Percentiles rank a stretch among this genome's conserved stretches.
Evolutionary conservation across 2,329 filamentous ascomycete genomes (phyloP).

Genomic region (Xylariales sp.): DNA sequence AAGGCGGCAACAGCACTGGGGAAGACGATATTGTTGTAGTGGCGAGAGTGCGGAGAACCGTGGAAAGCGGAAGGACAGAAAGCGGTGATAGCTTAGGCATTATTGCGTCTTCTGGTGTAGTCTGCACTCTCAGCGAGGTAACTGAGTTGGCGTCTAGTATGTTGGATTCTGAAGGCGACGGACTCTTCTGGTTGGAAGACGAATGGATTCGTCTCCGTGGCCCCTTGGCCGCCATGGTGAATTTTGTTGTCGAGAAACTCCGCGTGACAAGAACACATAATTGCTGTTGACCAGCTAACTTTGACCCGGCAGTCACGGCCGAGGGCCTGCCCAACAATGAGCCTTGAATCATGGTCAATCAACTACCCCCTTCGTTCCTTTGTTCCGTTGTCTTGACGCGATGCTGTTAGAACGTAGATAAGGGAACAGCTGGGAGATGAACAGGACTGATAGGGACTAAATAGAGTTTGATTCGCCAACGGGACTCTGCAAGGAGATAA

Average conservation of each 20-base stretch:
- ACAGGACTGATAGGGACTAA: too few species aligned
- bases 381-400: not conserved
- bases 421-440: too few species aligned
- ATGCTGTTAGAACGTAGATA: not conserved
- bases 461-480: not conserved
- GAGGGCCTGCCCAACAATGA: conserved; percentile 6
- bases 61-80: conserved; percentile 60
- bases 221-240: conserved; percentile 1
- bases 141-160: conserved; percentile 2
- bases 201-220: conserved; percentile 6
- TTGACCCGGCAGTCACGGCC: conserved; percentile 6
- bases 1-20: conserved; percentile 62
- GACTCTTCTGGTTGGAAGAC: conserved; percentile 7
- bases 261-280: conserved; percentile 7
- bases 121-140: conserved; percentile 3
- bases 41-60: conserved; percentile 63
- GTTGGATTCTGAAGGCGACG: not conserved
- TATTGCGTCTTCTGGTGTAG: conserved; percentile 11
- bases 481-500: not conserved
- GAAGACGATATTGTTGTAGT: conserved; percentile 69
- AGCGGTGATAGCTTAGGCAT: conserved; percentile 38
- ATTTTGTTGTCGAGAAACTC: not conserved
- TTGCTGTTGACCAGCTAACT: conserved; percentile 1
- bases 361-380: not conserved
- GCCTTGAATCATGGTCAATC: conserved; percentile 7